A percentile compares a stretch with the other conserved stretches of the same genome.
Conservation (phyloP, 129 eudicot species). For the Sambucus nigra region DNA sequence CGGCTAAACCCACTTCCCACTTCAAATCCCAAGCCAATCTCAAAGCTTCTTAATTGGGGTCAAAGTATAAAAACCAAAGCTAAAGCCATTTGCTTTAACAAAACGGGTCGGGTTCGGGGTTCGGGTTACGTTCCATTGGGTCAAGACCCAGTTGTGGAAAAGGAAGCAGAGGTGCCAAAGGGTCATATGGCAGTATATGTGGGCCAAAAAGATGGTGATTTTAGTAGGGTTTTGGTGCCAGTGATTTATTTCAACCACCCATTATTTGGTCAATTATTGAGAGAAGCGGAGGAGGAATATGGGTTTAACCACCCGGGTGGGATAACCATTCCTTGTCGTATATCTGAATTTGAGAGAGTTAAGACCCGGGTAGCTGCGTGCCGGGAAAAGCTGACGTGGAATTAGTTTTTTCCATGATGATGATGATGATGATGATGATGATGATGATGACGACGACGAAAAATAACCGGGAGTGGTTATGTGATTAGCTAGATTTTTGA, state of each 20-base stretch:
- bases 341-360: constrained; percentile 72
- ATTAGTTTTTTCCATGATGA: too few species aligned
- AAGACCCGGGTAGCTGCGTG: constrained; percentile 52
- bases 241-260: constrained; percentile 86
- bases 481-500: background rate
- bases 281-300: constrained; percentile 73
- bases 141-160: constrained; percentile 23
- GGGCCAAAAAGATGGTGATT: constrained; percentile 64
- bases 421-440: background rate
- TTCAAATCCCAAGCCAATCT: constrained; percentile 8
- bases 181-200: constrained; percentile 90
- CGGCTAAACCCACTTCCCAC: constrained; percentile 17
- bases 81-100: constrained; percentile 25
- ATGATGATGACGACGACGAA: background rate
- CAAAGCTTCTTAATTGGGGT: constrained; percentile 41
- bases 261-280: constrained; percentile 57
- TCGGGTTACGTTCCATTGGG: constrained; percentile 27
- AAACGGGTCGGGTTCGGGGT: too few species aligned
- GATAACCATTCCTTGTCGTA: constrained; percentile 78
- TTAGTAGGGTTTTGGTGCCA: constrained; percentile 67
- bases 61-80: constrained; percentile 42
- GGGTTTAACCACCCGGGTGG: constrained; percentile 88
- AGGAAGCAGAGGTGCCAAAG: constrained; percentile 48
- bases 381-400: constrained; percentile 60
- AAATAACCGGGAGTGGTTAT: background rate